These are phyloP conservation scores for Kokia cookei DNA, from an alignment of 441 rosid genomes.

Conservation along the genomic window DNA sequence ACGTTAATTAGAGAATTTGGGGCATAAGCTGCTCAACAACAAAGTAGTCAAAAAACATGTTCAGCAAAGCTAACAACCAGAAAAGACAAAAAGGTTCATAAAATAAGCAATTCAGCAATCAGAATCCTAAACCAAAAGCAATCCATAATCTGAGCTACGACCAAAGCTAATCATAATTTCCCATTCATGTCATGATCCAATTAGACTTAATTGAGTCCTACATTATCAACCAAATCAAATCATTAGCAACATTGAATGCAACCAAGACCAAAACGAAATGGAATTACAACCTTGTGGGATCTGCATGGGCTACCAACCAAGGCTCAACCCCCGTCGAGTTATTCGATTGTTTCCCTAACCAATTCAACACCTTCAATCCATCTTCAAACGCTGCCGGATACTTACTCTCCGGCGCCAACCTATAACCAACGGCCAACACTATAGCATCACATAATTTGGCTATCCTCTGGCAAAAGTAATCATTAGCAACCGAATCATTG, in stretches of 20 bases:
- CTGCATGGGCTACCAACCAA: slow-evolving; percentile 95
- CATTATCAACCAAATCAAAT: background rate
- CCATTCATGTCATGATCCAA: background rate
- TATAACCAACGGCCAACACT: slow-evolving; percentile 81
- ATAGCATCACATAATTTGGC: slow-evolving; percentile 74
- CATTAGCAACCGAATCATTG: slow-evolving; percentile 82
- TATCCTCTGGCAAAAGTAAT: slow-evolving; percentile 70
- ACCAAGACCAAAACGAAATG: background rate
- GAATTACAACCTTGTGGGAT: slow-evolving; percentile 69
- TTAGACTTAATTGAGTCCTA: background rate
- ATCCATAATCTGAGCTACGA: background rate
- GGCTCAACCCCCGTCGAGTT: slow-evolving; percentile 89
- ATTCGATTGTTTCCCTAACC: slow-evolving; percentile 91
- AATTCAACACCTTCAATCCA: slow-evolving; percentile 72
- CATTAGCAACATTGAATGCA: too few species aligned
- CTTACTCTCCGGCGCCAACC: slow-evolving; percentile 88
- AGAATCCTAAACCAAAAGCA: background rate
- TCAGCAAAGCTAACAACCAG: background rate
- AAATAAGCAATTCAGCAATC: background rate
- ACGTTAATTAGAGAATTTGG: background rate
- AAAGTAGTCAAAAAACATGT: background rate
- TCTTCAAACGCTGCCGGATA: slow-evolving; percentile 87
- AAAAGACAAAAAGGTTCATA: background rate
- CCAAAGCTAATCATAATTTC: background rate
- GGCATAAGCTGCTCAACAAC: background rate